These are phyloP conservation scores for Aurinia saxatilis DNA, from an alignment of 345 rosid species.

Conservation along the genomic window DNA sequence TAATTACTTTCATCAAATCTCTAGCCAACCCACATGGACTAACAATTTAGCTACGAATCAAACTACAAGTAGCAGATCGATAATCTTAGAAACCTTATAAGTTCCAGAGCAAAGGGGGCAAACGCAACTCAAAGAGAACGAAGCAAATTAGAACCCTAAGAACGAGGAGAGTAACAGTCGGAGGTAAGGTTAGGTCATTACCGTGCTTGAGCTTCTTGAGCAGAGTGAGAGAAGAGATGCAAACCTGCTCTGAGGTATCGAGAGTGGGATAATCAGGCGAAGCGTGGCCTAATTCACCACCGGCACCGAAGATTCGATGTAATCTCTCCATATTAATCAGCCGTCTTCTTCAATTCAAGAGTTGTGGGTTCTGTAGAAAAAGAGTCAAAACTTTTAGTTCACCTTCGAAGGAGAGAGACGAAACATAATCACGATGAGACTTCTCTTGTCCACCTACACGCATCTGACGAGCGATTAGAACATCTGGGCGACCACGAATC, in stretches of 20 bases:
- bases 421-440: constrained; percentile 72
- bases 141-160: neutral
- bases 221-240: constrained; percentile 95
- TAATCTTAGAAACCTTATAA: constrained; percentile 14
- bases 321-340: constrained; percentile 75
- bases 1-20: neutral
- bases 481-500: constrained; percentile 58
- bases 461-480: constrained; percentile 88
- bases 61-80: neutral
- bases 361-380: too few relatives aligned
- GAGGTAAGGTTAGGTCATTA: neutral
- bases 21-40: too few relatives aligned
- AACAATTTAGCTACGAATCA: too few relatives aligned
- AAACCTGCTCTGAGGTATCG: constrained; percentile 96
- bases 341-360: too few relatives aligned
- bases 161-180: too few relatives aligned
- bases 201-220: constrained; percentile 78
- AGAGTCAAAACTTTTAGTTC: too few relatives aligned
- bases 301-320: constrained; percentile 87
- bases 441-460: constrained; percentile 75
- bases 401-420: too few relatives aligned
- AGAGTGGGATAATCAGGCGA: constrained; percentile 90
- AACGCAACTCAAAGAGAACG: too few relatives aligned
- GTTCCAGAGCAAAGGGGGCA: too few relatives aligned
- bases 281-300: constrained; percentile 79